Base-by-base conservation (phyloP, 2,329 filamentous ascomycete genomes). In the Trichophyton schoenleinii region DNA sequence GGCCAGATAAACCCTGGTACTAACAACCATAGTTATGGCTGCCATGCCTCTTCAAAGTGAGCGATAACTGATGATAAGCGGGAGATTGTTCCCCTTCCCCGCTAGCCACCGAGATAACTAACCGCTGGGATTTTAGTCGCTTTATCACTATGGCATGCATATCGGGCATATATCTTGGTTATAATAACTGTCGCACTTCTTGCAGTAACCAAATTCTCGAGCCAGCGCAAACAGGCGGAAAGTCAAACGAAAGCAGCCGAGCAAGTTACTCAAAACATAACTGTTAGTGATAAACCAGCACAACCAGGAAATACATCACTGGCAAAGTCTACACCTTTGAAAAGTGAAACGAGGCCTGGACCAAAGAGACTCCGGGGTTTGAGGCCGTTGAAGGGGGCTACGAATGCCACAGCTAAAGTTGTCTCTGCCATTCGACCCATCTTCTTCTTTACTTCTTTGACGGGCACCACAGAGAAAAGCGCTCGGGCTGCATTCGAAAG, bases 361-460 rank as follows among this genome's bases (percentile, higher is more conserved):
- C 64, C 64, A 3, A 66, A 66, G 58, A 58, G 65, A 22, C 64
- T 66, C 13, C 48, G 48, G 52, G 65, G 65, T 15, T 57, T 25
- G 18, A 63, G 57, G 8, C 64, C 65, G 6, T 5, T 4, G 31
- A 65, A 63, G 31, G 62, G 58, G 20, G 38, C 31, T 13, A 18
- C 25, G 3, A 65, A 63, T 31, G 9, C 3, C 15, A 44, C 41
- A 2, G 4, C 5, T 15, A 48, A 60, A 42, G 34, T 4, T 38
- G 42, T 60, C 11, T 57, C 59, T 15, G 53, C 34, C 48, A 72
- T 76, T 46, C 87, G 92, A 70, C 82, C 88, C 1, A 74, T 95
- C 15, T 75, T 96, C 36, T 97, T 96, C 77, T 97, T 88, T 77
- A 92, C 90, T 1, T 95, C 91, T 0, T 79, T 97, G 61, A 95